These are phyloP conservation scores for Tylopilus vinaceipallidus DNA, from an alignment of 768 basidiomycete genomes.

Conservation along the genomic window DNA sequence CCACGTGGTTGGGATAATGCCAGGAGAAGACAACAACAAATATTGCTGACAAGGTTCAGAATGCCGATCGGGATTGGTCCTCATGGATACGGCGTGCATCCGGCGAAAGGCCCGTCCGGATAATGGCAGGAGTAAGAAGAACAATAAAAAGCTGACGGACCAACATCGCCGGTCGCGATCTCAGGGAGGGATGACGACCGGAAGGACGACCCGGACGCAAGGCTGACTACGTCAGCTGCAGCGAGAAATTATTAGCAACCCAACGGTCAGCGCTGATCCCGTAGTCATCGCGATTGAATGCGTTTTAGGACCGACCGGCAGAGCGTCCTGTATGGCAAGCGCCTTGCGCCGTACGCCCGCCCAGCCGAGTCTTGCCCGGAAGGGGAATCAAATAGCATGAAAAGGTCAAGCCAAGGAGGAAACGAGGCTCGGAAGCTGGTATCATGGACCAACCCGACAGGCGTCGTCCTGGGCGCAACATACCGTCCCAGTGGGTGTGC, in stretches of 20 bases:
- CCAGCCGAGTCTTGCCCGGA: not conserved
- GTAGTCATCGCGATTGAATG: constrained; percentile 15
- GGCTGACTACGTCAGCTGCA: not conserved
- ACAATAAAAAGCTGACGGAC: not conserved
- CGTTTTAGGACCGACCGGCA: constrained; percentile 1
- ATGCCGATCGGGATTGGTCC: constrained; percentile 15
- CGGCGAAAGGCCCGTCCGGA: not conserved
- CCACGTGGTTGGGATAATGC: constrained; percentile 1
- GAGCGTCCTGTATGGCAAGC: constrained; percentile 2
- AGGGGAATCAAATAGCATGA: not conserved
- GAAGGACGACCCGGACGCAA: too few relatives aligned
- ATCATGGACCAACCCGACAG: too few relatives aligned
- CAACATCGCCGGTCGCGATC: too few relatives aligned
- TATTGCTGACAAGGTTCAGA: too few relatives aligned
- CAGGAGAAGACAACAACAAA: not conserved
- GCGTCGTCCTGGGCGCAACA: not conserved
- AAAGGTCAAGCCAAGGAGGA: too few relatives aligned
- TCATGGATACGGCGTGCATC: constrained; percentile 17
- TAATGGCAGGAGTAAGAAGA: not conserved
- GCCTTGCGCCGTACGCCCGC: constrained; percentile 1
- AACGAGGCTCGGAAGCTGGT: too few relatives aligned
- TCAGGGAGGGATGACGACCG: too few relatives aligned
- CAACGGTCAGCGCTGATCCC: constrained; percentile 8
- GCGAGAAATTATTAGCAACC: not conserved
- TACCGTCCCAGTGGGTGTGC: not conserved